These are phyloP conservation scores for Polytolypa hystricis DNA, from an alignment of 2,329 filamentous ascomycete species.

Conservation along the genomic window DNA sequence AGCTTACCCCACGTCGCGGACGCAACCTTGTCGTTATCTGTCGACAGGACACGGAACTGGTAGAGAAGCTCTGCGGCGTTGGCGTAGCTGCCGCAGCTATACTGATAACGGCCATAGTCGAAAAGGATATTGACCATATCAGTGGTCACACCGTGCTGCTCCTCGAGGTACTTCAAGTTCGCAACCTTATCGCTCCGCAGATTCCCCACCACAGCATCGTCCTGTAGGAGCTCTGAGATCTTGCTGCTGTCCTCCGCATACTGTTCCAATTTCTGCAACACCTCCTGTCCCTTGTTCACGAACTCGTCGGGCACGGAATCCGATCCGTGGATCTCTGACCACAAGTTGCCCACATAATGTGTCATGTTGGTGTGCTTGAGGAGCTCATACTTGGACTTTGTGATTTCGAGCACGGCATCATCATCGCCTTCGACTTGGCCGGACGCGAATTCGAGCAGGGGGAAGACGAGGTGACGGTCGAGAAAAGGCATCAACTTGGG, in stretches of 20 bases:
- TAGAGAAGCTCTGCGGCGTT: conserved; percentile 88
- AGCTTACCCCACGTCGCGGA: conserved; percentile 97
- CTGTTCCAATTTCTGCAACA: conserved; percentile 69
- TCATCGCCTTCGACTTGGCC: conserved; percentile 68
- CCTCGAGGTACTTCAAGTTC: conserved; percentile 96
- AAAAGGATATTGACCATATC: conserved; percentile 95
- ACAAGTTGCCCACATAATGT: conserved; percentile 87
- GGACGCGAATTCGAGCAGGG: conserved; percentile 82
- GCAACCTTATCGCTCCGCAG: conserved; percentile 94
- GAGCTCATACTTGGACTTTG: conserved; percentile 80
- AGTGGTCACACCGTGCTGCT: conserved; percentile 84
- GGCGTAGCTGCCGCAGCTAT: conserved; percentile 89
- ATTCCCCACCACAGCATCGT: conserved; percentile 82
- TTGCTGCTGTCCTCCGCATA: conserved; percentile 80
- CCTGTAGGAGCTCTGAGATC: conserved; percentile 74
- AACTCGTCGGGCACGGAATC: conserved; percentile 74
- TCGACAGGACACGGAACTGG: conserved; percentile 95
- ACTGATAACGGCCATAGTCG: conserved; percentile 94
- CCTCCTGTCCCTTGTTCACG: conserved; percentile 77
- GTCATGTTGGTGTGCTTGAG: conserved; percentile 98
- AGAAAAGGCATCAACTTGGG: conserved; percentile 84
- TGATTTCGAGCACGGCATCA: conserved; percentile 54
- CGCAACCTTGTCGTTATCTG: conserved; percentile 94
- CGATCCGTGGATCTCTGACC: conserved; percentile 77
- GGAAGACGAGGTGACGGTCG: conserved; percentile 93